Evolutionary conservation across 176 grass and related monocot genomes (phyloP).

Genomic region (Eremochloa ophiuroides): DNA sequence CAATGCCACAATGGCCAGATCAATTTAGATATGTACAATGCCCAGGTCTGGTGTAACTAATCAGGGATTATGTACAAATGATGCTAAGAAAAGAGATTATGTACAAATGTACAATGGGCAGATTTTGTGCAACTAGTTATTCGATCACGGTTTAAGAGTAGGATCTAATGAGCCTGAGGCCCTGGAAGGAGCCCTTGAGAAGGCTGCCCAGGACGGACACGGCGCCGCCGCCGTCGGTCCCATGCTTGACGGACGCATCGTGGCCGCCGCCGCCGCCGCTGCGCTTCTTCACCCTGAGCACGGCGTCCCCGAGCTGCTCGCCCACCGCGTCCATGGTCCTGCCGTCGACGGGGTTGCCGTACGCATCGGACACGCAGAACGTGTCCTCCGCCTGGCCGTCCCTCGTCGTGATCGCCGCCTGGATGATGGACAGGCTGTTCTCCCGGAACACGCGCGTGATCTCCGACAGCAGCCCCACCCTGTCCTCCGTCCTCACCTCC

Average conservation of each 20-base stretch:
- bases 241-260: background rate
- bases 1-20: too few relatives aligned
- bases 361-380: constrained; percentile 48
- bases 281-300: constrained; percentile 46
- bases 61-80: too few relatives aligned
- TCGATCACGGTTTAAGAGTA: background rate
- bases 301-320: constrained; percentile 27
- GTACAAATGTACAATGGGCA: background rate
- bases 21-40: background rate
- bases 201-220: constrained; percentile 17
- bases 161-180: constrained; percentile 25
- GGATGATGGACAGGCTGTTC: constrained; percentile 55
- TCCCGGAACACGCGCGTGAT: constrained; percentile 62
- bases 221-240: background rate
- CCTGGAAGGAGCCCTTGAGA: constrained; percentile 39
- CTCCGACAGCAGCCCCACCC: constrained; percentile 55
- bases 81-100: too few relatives aligned
- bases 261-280: background rate
- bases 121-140: background rate
- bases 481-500: constrained; percentile 39
- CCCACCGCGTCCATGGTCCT: constrained; percentile 19
- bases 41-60: background rate
- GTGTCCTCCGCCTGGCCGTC: constrained; percentile 51
- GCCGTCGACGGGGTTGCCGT: constrained; percentile 46
- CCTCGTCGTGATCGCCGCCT: constrained; percentile 50